phyloP scores from a whole-genome alignment of 1,284 basidiomycete species.

The Ganoderma boninense region DNA sequence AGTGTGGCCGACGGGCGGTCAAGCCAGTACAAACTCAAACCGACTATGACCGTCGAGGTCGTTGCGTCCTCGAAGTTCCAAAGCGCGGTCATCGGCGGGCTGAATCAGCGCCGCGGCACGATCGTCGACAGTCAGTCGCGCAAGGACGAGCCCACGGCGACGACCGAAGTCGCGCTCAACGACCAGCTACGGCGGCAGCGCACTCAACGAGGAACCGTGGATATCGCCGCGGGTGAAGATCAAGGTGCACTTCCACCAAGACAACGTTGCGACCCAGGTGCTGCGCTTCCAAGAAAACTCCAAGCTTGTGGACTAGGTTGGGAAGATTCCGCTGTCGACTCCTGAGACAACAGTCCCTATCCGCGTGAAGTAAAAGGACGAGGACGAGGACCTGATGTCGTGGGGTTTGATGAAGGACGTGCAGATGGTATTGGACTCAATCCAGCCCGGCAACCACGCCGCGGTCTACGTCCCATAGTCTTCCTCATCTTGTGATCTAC shows the following conservation, averaged over 20 bases:
- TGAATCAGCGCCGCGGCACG: constrained; percentile 94
- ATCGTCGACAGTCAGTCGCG: constrained; percentile 97
- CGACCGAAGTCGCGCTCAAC: constrained; percentile 88
- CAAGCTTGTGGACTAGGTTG: constrained; percentile 89
- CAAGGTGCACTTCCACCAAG: constrained; percentile 89
- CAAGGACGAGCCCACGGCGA: constrained; percentile 95
- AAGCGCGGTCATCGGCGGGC: constrained; percentile 92
- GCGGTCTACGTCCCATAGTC: constrained; percentile 73
- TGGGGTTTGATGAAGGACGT: constrained; percentile 90
- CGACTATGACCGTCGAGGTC: constrained; percentile 98
- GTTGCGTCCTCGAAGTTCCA: constrained; percentile 98
- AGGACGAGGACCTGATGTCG: constrained; percentile 90
- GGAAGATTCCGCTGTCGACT: constrained; percentile 89
- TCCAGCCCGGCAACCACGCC: constrained; percentile 76
- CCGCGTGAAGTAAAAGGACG: constrained; percentile 89
- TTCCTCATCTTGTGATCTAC: no score
- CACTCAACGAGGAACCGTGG: constrained; percentile 50
- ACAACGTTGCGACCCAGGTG: constrained; percentile 93
- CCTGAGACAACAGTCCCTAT: constrained; percentile 79
- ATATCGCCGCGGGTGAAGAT: constrained; percentile 71
- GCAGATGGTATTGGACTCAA: constrained; percentile 88
- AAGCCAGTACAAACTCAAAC: constrained; percentile 80
- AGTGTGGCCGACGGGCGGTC: constrained; percentile 58
- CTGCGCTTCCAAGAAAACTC: constrained; percentile 78
- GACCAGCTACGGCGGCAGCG: constrained; percentile 59